Conservation (phyloP, 1,284 basidiomycete species). For the Cryptococcus jaspeensis region DNA sequence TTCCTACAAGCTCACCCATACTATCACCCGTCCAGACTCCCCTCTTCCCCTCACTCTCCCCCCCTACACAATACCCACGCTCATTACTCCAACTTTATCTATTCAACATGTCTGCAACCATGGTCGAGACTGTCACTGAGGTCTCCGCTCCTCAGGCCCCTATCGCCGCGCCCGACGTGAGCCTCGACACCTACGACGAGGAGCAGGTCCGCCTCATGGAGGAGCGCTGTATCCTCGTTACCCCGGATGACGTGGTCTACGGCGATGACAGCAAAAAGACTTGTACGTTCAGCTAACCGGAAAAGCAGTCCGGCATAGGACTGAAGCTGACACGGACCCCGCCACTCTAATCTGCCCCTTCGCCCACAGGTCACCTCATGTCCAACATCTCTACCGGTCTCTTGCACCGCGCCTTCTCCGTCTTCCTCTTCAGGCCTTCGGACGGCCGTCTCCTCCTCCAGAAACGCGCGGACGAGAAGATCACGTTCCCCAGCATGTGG, state of each 20-base stretch:
- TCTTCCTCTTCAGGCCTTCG: conserved; percentile 90
- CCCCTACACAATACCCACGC: not conserved
- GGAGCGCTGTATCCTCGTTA: conserved; percentile 93
- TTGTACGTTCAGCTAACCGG: conserved; percentile 59
- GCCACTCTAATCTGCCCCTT: not conserved
- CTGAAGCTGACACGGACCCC: not conserved
- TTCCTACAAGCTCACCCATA: not conserved
- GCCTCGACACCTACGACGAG: conserved; percentile 51
- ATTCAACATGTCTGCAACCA: conserved; percentile 16
- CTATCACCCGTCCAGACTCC: not conserved
- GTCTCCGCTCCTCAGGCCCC: conserved; percentile 4
- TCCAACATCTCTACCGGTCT: conserved; percentile 92
- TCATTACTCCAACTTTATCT: not conserved
- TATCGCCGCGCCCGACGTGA: conserved; percentile 17
- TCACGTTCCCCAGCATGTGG: conserved; percentile 99
- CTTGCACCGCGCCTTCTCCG: conserved; percentile 96
- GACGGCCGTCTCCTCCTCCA: conserved; percentile 95
- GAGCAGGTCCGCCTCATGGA: conserved; percentile 80
- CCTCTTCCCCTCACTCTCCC: not conserved
- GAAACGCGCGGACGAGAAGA: conserved; percentile 93
- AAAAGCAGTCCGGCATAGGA: not conserved
- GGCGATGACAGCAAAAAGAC: conserved; percentile 97
- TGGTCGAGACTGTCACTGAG: conserved; percentile 10
- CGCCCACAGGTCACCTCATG: conserved; percentile 84
- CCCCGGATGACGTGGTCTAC: conserved; percentile 81